Conservation (phyloP, 371 early-diverging fungal genomes). For the Mortierella sp. region DNA sequence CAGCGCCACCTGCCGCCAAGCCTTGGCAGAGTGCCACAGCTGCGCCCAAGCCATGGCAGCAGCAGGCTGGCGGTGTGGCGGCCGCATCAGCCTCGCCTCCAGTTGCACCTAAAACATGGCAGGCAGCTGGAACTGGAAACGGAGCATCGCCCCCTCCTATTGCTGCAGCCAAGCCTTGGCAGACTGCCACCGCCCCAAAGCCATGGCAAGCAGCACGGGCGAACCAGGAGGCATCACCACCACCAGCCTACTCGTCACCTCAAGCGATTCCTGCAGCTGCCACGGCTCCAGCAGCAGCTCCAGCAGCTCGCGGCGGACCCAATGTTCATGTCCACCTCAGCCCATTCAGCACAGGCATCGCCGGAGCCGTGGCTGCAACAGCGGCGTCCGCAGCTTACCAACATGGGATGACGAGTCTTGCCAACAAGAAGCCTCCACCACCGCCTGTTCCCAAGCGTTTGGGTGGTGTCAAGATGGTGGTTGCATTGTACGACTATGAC, state of each 20-base stretch:
- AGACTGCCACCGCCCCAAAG: constrained; percentile 24
- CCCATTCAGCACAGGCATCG: constrained; percentile 45
- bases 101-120: constrained; percentile 44
- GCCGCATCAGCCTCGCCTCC: constrained; percentile 27
- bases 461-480: constrained; percentile 58
- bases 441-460: constrained; percentile 48
- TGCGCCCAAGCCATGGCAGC: constrained; percentile 32
- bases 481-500: constrained; percentile 81
- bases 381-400: constrained; percentile 39
- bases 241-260: constrained; percentile 51
- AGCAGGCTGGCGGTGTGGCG: constrained; percentile 14
- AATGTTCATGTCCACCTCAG: constrained; percentile 53
- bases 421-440: constrained; percentile 51
- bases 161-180: constrained; percentile 38
- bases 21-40: constrained; percentile 33
- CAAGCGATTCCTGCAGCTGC: constrained; percentile 9
- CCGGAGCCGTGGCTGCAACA: constrained; percentile 44
- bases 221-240: constrained; percentile 30
- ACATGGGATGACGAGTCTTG: constrained; percentile 23
- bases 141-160: constrained; percentile 10
- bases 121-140: constrained; percentile 3
- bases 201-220: constrained; percentile 32
- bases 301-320: constrained; percentile 26
- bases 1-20: constrained; percentile 32
- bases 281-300: constrained; percentile 21